These are phyloP conservation scores for Rhinocladiella mackenziei DNA, from an alignment of 2,329 filamentous ascomycete species.

Conservation along the genomic window DNA sequence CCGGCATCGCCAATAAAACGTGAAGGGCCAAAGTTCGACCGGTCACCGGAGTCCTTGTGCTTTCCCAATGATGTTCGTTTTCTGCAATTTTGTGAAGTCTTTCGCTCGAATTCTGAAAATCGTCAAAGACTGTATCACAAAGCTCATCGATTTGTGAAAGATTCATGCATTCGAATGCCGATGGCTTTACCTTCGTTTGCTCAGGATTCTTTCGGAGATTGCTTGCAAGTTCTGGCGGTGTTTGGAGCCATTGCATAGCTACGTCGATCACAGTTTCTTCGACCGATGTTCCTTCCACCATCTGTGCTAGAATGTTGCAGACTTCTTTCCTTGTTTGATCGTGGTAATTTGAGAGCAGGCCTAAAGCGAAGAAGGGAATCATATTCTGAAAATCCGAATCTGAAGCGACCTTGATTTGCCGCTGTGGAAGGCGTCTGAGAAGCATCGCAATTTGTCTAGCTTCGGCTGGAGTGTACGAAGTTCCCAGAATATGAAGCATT, in stretches of 20 bases:
- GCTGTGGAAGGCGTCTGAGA: conserved; percentile 68
- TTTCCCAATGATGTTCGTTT: conserved; percentile 19
- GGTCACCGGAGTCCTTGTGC: conserved; percentile 34
- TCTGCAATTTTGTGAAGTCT: conserved; percentile 63
- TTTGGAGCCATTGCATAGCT: conserved; percentile 71
- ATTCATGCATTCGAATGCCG: conserved; percentile 81
- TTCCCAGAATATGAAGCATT: conserved; percentile 77
- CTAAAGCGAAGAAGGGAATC: conserved; percentile 80
- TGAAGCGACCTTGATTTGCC: conserved; percentile 58
- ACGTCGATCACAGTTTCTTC: conserved; percentile 69
- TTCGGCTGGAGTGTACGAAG: conserved; percentile 70
- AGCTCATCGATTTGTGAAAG: conserved; percentile 56
- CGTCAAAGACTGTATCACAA: conserved; percentile 51
- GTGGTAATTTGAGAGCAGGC: conserved; percentile 79
- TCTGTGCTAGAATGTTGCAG: conserved; percentile 67
- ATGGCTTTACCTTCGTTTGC: conserved; percentile 30
- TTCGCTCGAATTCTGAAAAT: conserved; percentile 52
- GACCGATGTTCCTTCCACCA: conserved; percentile 65
- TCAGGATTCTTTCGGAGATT: not conserved
- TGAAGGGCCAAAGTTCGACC: conserved; percentile 74
- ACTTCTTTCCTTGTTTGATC: conserved; percentile 85
- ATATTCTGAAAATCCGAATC: conserved; percentile 65
- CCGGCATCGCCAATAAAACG: conserved; percentile 68
- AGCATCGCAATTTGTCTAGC: conserved; percentile 77
- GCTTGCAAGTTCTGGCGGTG: conserved; percentile 4